Conservation (phyloP, 805 yeast genomes). For the Candida michaelii region DNA sequence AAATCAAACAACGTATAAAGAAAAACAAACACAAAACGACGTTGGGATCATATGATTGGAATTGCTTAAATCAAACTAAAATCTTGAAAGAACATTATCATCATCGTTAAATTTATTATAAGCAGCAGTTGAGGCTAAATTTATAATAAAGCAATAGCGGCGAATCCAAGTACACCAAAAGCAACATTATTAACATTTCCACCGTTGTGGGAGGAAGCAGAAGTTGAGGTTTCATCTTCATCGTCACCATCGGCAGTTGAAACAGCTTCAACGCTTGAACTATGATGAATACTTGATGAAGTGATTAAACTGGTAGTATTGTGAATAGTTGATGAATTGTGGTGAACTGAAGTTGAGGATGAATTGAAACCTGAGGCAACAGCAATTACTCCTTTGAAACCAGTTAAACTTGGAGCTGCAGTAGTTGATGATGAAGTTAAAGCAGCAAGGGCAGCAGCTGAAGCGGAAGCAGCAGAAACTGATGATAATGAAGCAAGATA, state of each 20-base stretch:
- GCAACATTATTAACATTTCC: constrained; percentile 15
- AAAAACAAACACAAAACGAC: not conserved
- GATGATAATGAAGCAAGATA: constrained; percentile 9
- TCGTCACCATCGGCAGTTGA: constrained; percentile 17
- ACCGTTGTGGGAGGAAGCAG: constrained; percentile 13
- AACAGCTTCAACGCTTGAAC: constrained; percentile 12
- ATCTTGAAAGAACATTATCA: not conserved
- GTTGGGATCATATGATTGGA: constrained; percentile 12
- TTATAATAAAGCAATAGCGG: constrained; percentile 27
- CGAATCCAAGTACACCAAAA: constrained; percentile 24
- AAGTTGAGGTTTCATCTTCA: constrained; percentile 13
- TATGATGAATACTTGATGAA: not conserved
- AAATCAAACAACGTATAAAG: not conserved
- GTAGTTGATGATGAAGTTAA: constrained; percentile 12
- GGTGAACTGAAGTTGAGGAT: constrained; percentile 12
- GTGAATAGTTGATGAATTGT: constrained; percentile 11
- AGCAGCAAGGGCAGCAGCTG: constrained; percentile 12
- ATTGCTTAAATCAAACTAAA: too few species aligned
- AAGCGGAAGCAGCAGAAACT: constrained; percentile 11
- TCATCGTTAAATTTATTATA: not conserved
- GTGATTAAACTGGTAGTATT: constrained; percentile 10
- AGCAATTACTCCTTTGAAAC: constrained; percentile 24
- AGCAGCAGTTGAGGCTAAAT: not conserved
- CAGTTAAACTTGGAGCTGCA: constrained; percentile 15
- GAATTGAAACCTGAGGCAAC: constrained; percentile 21